Percentiles rank a stretch among this genome's conserved stretches.
These are phyloP conservation scores for Bolboschoenus planiculmis DNA, from an alignment of 176 grass and related monocot species.

Conservation along the genomic window DNA sequence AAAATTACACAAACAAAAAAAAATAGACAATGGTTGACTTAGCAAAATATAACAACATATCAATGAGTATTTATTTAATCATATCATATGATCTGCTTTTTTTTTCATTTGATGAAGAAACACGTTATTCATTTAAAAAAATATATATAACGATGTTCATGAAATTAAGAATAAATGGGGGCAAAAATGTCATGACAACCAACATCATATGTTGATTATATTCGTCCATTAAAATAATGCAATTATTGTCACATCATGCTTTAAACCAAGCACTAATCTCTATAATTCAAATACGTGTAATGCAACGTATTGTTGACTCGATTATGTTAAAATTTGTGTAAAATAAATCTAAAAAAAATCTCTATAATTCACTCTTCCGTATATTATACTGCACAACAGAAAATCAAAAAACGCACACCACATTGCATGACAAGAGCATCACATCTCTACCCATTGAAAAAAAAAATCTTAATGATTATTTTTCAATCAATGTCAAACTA, in stretches of 20 bases:
- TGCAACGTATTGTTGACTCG: too few species aligned
- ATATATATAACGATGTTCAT: conserved; percentile 2
- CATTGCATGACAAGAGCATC: too few species aligned
- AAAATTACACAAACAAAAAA: not conserved
- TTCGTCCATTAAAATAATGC: conserved; percentile 11
- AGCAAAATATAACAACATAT: not conserved
- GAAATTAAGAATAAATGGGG: conserved; percentile 5
- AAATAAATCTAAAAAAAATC: too few species aligned
- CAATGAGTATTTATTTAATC: not conserved
- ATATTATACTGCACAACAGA: too few species aligned
- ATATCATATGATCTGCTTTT: not conserved
- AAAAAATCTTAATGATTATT: too few species aligned
- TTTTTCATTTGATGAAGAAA: not conserved
- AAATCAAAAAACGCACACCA: too few species aligned
- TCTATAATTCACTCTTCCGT: too few species aligned
- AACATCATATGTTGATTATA: conserved; percentile 15
- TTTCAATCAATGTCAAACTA: too few species aligned
- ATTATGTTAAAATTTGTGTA: too few species aligned
- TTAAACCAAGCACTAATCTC: not conserved
- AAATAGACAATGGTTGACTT: not conserved
- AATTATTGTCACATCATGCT: not conserved
- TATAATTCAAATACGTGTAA: too few species aligned
- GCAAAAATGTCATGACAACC: conserved; percentile 14
- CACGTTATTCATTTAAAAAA: not conserved
- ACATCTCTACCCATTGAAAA: too few species aligned